Evolutionary conservation across 306 rosid species (phyloP).

Genomic region (Boehmeria nivea): DNA sequence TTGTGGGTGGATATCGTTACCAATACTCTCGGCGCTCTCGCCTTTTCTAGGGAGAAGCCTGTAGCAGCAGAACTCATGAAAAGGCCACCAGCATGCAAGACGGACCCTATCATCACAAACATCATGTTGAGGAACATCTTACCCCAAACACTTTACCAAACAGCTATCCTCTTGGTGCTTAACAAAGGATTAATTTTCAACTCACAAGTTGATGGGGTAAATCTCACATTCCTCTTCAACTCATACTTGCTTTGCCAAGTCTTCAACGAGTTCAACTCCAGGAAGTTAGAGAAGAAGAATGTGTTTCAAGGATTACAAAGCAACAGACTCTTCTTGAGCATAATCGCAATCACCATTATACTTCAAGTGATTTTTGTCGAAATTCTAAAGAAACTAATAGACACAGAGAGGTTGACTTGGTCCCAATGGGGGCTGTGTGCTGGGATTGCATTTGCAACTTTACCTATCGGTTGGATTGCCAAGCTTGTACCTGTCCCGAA

Average conservation of each 20-base stretch:
- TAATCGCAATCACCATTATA: no score
- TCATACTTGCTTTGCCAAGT: constrained; percentile 32
- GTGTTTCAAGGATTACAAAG: no score
- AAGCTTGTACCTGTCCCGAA: no score
- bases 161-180: constrained; percentile 18
- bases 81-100: constrained; percentile 24
- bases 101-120: constrained; percentile 31
- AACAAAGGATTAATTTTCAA: no score
- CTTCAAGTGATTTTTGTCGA: no score
- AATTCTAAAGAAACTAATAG: no score
- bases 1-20: constrained; percentile 35
- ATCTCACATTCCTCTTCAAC: constrained; percentile 35
- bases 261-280: constrained; percentile 36
- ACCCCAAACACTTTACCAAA: constrained; percentile 28
- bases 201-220: constrained; percentile 21
- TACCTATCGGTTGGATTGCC: no score
- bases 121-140: constrained; percentile 39
- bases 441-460: no score
- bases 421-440: no score
- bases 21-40: constrained; percentile 34
- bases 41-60: constrained; percentile 34
- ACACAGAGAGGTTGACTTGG: no score
- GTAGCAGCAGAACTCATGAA: constrained; percentile 23
- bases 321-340: no score
- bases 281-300: constrained; percentile 35